Base-by-base conservation (phyloP, 176 grass and related monocot genomes). In the Ananas comosus region DNA sequence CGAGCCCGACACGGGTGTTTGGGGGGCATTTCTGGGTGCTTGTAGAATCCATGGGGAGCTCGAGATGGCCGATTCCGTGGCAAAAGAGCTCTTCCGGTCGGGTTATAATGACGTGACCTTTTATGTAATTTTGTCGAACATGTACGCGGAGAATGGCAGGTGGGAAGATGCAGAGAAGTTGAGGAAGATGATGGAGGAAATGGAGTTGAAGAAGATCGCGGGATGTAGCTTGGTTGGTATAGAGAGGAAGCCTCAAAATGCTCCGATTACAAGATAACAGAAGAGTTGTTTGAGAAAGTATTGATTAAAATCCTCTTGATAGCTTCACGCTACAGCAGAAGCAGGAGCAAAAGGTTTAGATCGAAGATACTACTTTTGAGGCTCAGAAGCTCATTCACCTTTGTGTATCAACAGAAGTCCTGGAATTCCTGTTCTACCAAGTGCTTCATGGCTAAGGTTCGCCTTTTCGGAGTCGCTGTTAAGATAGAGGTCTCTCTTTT, bases 1-100 rank as follows among this genome's bases (percentile, higher is more conserved):
- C 56, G 70, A 52, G 11, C 83, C 83, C 1, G 92, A 91, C 56
- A 79, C 70, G 53, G 80, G 83, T 3, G 80, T 96, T 11, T 96
- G 88, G 86, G 88, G 83, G 9, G 88, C 91, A 25, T 73, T 91
- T 18, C 83, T 91, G 18, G 80, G 80, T 9, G 63, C 83, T 51
- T 91, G 88, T 53, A 83, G 66, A 67, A 79, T 83, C 75, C 88
- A 91, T 1, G 80, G 88, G 5, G 66, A 78, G 19, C 77, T 91
- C 49, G 83, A 83, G 52, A 59, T 91, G 33, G 88, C 88, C 42
- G 88, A 91, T 48, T 83, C 57, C 6, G 74, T 83, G 9, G 65
- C 76, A 10, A 67, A 72, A 12, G 80, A 86, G 16, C 80, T 86
- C 17, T 86, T 80, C 18, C 24, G 28, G 50, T 80, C 51, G 16